Conservation (phyloP, 306 rosid genomes). For the Trifolium subterraneum region DNA sequence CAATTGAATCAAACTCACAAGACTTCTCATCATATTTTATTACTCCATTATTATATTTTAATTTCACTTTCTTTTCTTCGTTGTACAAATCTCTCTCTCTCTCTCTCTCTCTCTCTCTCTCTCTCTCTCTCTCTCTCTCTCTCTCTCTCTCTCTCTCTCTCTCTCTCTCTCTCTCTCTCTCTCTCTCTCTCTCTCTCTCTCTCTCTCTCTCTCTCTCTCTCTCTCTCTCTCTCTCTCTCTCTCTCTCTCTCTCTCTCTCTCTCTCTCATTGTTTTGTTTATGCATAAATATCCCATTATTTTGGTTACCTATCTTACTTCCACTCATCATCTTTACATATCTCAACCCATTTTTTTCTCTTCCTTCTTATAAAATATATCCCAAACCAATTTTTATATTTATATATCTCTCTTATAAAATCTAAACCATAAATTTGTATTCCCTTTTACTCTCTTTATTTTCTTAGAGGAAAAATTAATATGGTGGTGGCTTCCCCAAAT, state of each 20-base stretch:
- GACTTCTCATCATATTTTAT: too few species aligned
- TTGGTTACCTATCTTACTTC: constrained; percentile 13
- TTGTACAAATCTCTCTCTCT: constrained; percentile 33
- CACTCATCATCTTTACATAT: constrained; percentile 4
- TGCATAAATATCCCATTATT: constrained; percentile 55
- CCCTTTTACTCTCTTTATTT: background rate
- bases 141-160: constrained; percentile 20
- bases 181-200: constrained; percentile 24
- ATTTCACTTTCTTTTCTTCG: constrained; percentile 18
- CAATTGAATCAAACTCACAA: too few species aligned
- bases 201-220: constrained; percentile 30
- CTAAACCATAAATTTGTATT: background rate
- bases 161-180: constrained; percentile 28
- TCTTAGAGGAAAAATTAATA: background rate
- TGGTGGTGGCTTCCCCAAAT: constrained; percentile 64
- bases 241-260: constrained; percentile 27
- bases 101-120: constrained; percentile 16
- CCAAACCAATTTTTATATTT: background rate
- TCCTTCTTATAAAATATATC: background rate
- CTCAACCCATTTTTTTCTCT: too few species aligned
- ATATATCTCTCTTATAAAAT: background rate
- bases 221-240: constrained; percentile 31
- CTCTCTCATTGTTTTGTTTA: background rate
- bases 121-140: constrained; percentile 18
- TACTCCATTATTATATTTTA: too few species aligned